These are phyloP conservation scores for Pulveroboletus ravenelii DNA, from an alignment of 768 basidiomycete genomes.

Conservation along the genomic window DNA sequence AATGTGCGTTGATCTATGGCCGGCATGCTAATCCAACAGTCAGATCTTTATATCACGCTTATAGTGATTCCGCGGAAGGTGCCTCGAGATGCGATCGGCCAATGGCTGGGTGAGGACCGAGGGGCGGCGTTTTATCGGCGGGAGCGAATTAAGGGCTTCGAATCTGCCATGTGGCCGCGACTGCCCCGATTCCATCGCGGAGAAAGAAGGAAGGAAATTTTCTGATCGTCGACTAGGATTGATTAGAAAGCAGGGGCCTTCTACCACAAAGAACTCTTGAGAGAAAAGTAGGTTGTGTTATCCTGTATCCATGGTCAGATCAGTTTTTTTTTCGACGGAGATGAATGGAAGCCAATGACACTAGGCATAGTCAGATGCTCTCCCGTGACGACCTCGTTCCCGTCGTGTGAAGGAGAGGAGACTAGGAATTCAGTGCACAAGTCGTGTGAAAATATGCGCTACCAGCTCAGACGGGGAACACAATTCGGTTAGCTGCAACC, in stretches of 20 bases:
- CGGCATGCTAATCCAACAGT: neutral
- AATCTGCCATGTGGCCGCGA: neutral
- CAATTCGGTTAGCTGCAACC: neutral
- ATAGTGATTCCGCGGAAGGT: neutral
- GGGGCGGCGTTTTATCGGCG: neutral
- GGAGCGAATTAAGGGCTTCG: neutral
- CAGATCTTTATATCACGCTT: neutral
- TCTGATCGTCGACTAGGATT: neutral
- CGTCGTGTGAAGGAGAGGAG: neutral
- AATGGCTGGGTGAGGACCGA: neutral
- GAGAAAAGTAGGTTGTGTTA: neutral
- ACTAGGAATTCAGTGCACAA: neutral
- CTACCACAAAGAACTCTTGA: constrained; percentile 2
- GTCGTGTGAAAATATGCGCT: neutral
- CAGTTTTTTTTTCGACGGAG: too few relatives aligned
- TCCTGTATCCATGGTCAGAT: too few relatives aligned
- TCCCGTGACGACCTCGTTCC: neutral
- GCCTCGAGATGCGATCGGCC: neutral
- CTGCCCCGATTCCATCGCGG: constrained; percentile 11
- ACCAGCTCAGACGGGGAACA: neutral
- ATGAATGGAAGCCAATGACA: neutral
- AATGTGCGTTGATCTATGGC: neutral
- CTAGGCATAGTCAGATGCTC: too few relatives aligned
- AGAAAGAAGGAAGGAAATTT: constrained; percentile 10
- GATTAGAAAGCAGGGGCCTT: neutral